Conservation (phyloP, 345 rosid species). For the Eucalyptus shirleyi region DNA sequence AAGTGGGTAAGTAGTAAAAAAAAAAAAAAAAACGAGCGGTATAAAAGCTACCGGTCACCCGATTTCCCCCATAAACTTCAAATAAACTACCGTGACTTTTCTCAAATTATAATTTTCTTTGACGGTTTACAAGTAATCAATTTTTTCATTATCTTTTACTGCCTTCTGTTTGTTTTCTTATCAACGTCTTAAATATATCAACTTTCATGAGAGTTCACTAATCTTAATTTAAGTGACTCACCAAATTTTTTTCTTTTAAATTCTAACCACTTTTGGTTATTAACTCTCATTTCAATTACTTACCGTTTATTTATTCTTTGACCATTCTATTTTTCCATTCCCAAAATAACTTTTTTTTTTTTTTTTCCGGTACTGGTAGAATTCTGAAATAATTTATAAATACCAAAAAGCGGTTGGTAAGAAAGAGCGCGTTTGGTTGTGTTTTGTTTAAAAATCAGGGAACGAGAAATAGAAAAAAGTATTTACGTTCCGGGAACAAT, state of each 20-base stretch:
- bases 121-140: neutral
- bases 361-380: fast-evolving
- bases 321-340: neutral
- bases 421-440: too few relatives aligned
- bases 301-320: neutral
- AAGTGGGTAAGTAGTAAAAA: neutral
- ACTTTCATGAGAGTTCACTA: neutral
- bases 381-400: neutral
- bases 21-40: neutral
- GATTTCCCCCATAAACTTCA: neutral
- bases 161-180: neutral
- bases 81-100: neutral
- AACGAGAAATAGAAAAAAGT: too few relatives aligned
- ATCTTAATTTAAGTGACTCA: neutral
- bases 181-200: neutral
- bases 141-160: neutral
- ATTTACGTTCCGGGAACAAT: too few relatives aligned
- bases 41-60: neutral
- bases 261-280: neutral
- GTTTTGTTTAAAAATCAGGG: too few relatives aligned
- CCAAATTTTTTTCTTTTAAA: neutral
- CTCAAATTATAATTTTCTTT: neutral
- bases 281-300: neutral
- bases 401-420: neutral
- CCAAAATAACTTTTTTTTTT: neutral